Conservation (phyloP, 768 basidiomycete genomes). For the Phylloporus sp. region DNA sequence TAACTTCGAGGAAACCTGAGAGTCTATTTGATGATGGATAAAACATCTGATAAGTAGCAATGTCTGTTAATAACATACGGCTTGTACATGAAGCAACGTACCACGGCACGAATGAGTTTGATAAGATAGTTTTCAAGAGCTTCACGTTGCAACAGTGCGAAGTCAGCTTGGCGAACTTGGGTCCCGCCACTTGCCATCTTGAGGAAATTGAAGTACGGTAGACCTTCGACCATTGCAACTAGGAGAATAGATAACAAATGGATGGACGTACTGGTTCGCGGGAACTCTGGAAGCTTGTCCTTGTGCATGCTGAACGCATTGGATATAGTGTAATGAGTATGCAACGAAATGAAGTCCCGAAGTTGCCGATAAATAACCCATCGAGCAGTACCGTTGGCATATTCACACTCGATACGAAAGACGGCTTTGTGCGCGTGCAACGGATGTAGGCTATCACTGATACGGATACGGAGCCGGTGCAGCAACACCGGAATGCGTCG, state of each 20-base stretch:
- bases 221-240: constrained; percentile 39
- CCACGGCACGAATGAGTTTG: constrained; percentile 83
- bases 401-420: constrained; percentile 93
- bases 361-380: constrained; percentile 97
- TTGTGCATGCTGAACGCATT: constrained; percentile 74
- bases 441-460: constrained; percentile 84
- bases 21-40: constrained; percentile 89
- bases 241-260: neutral
- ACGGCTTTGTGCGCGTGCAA: constrained; percentile 72
- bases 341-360: constrained; percentile 86
- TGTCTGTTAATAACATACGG: neutral
- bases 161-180: constrained; percentile 63
- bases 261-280: constrained; percentile 58
- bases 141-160: constrained; percentile 78
- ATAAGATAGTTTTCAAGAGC: constrained; percentile 86
- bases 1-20: constrained; percentile 88
- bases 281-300: constrained; percentile 87
- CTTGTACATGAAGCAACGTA: constrained; percentile 35
- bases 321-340: constrained; percentile 83
- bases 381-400: constrained; percentile 85
- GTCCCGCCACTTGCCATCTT: constrained; percentile 55
- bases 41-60: constrained; percentile 68
- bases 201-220: constrained; percentile 90
- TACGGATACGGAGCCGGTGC: constrained; percentile 76
- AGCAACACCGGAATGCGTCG: constrained; percentile 77